Conservation (phyloP, 2,329 filamentous ascomycete genomes). For the Corinectria fuckeliana region DNA sequence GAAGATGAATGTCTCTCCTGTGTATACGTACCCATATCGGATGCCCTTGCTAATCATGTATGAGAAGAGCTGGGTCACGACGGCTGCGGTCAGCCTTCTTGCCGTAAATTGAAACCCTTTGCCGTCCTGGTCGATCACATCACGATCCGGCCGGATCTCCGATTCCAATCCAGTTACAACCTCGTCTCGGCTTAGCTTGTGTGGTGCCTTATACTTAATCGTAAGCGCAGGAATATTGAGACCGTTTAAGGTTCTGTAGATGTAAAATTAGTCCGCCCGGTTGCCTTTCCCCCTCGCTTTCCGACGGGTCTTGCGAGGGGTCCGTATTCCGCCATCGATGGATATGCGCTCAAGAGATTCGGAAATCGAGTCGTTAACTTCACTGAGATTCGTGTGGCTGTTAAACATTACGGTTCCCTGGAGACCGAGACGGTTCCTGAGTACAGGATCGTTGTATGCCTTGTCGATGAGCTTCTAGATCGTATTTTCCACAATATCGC, state of each 20-base stretch:
- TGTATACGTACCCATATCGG: constrained; percentile 46
- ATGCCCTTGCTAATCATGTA: constrained; percentile 47
- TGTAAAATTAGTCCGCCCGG: constrained; percentile 43
- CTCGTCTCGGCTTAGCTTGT: constrained; percentile 45
- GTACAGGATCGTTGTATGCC: constrained; percentile 34
- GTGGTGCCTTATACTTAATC: constrained; percentile 49
- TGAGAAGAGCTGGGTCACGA: constrained; percentile 49
- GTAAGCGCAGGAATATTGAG: constrained; percentile 35
- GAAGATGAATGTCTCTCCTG: constrained; percentile 44
- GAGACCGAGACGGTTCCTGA: constrained; percentile 42
- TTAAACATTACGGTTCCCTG: constrained; percentile 45
- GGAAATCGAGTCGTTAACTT: constrained; percentile 30
- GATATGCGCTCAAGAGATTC: constrained; percentile 35
- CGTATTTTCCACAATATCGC: constrained; percentile 45
- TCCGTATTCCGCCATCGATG: constrained; percentile 4
- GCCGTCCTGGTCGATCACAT: constrained; percentile 43
- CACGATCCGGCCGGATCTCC: constrained; percentile 43
- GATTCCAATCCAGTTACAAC: constrained; percentile 42
- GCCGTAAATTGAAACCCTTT: constrained; percentile 39
- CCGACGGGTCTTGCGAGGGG: not conserved
- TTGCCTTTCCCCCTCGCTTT: constrained; percentile 39
- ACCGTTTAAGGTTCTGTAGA: constrained; percentile 20
- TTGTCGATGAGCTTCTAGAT: constrained; percentile 43
- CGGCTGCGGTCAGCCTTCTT: constrained; percentile 42
- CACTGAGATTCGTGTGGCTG: constrained; percentile 45